Conservation (phyloP, 805 yeast species). For the Candida maesae region DNA sequence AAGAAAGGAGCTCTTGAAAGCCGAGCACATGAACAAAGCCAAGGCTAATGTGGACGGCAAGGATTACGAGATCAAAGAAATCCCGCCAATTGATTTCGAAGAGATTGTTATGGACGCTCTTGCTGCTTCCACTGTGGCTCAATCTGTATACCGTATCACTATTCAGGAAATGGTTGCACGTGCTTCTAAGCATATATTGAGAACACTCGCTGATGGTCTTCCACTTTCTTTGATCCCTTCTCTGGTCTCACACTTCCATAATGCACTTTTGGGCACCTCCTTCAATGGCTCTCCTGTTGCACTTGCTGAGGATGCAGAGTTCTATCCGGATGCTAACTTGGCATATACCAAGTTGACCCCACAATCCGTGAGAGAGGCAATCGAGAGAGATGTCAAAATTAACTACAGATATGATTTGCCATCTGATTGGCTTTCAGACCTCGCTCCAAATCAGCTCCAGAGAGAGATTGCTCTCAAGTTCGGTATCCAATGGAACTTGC, state of each 20-base stretch:
- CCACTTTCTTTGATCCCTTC: slow-evolving; percentile 56
- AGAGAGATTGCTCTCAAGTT: slow-evolving; percentile 71
- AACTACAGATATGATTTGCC: slow-evolving; percentile 66
- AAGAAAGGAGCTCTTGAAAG: slow-evolving; percentile 13
- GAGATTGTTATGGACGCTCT: slow-evolving; percentile 16
- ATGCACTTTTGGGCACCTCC: slow-evolving; percentile 56
- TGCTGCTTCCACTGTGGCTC: slow-evolving; percentile 12
- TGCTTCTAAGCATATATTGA: slow-evolving; percentile 69
- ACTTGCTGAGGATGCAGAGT: slow-evolving; percentile 38
- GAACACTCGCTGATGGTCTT: slow-evolving; percentile 39
- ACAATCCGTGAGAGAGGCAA: slow-evolving; percentile 37
- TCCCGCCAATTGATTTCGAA: slow-evolving; percentile 23
- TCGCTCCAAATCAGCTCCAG: slow-evolving; percentile 43
- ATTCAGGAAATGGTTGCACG: slow-evolving; percentile 71
- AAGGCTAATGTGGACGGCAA: slow-evolving; percentile 27
- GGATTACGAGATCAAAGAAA: slow-evolving; percentile 14
- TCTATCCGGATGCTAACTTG: slow-evolving; percentile 40
- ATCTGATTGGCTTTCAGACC: slow-evolving; percentile 40
- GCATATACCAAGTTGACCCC: slow-evolving; percentile 46
- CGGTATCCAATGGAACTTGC: slow-evolving; percentile 80
- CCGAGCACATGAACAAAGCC: slow-evolving; percentile 21
- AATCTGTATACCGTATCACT: slow-evolving; percentile 16
- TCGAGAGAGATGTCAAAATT: slow-evolving; percentile 48
- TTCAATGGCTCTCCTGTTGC: slow-evolving; percentile 41
- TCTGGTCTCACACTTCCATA: slow-evolving; percentile 67